phyloP scores from a whole-genome alignment of 2,329 filamentous ascomycete genomes.

The Phialocephala sp. region DNA sequence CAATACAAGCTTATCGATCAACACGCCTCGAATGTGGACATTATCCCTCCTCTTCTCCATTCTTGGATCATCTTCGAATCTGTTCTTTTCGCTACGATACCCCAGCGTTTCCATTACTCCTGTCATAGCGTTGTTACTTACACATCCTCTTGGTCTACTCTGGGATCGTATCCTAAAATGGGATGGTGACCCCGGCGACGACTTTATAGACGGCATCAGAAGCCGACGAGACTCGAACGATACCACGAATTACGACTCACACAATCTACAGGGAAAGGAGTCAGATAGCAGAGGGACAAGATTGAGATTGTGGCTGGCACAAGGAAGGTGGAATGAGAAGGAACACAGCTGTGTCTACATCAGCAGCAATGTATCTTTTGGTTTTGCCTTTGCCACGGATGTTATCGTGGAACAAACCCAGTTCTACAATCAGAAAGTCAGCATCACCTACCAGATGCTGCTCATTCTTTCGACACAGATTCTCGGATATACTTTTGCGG shows the following conservation, averaged over 20 bases:
- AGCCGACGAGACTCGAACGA: conserved; percentile 31
- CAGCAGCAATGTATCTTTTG: conserved; percentile 88
- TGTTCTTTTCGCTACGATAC: conserved; percentile 90
- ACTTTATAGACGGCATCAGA: conserved; percentile 59
- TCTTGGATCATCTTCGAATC: conserved; percentile 80
- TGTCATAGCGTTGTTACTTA: conserved; percentile 83
- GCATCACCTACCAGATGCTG: conserved; percentile 78
- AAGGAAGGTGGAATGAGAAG: conserved; percentile 86
- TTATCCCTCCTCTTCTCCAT: conserved; percentile 81
- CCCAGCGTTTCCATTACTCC: conserved; percentile 89
- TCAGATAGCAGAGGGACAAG: conserved; percentile 42
- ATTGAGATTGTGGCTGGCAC: conserved; percentile 75
- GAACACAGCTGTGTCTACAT: conserved; percentile 90
- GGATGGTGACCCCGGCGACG: conserved; percentile 57
- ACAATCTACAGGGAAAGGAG: conserved; percentile 21
- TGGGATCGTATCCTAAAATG: conserved; percentile 78
- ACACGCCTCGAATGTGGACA: conserved; percentile 86
- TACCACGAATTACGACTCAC: conserved; percentile 35
- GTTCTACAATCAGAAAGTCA: conserved; percentile 84
- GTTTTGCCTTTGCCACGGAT: conserved; percentile 87
- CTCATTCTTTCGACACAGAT: conserved; percentile 88
- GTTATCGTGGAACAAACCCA: conserved; percentile 89
- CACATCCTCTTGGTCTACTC: conserved; percentile 80
- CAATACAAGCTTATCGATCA: conserved; percentile 79
- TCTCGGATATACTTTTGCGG: conserved; percentile 84